Conservation (phyloP, 2,329 filamentous ascomycete genomes). For the Neonectria neomacrospora region DNA sequence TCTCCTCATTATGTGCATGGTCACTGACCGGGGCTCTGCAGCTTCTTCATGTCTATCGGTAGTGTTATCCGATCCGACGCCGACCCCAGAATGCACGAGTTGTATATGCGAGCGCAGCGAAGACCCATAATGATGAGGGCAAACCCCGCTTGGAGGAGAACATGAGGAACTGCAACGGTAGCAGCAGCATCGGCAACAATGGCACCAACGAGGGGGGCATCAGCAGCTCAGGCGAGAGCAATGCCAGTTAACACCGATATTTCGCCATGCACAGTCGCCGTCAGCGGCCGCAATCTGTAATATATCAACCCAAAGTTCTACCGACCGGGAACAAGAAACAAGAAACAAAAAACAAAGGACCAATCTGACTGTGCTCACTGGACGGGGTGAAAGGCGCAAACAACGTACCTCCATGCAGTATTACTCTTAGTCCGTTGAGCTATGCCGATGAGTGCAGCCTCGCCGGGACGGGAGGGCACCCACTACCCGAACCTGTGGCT, state of each 20-base stretch:
- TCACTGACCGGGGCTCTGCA: conserved; percentile 47
- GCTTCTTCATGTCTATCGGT: conserved; percentile 99
- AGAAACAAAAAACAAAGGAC: conserved; percentile 19
- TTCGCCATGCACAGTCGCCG: conserved; percentile 42
- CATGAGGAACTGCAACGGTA: conserved; percentile 30
- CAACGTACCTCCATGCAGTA: neutral
- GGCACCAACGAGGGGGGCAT: conserved; percentile 31
- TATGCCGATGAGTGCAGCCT: conserved; percentile 6
- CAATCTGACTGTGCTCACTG: conserved; percentile 32
- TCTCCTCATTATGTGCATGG: conserved; percentile 10
- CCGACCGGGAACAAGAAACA: conserved; percentile 28
- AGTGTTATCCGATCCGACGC: conserved; percentile 95
- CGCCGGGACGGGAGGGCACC: conserved; percentile 12
- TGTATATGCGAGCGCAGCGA: conserved; percentile 79
- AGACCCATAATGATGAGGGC: conserved; percentile 73
- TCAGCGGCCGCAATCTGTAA: conserved; percentile 43
- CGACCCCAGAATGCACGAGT: conserved; percentile 77
- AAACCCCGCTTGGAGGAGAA: conserved; percentile 52
- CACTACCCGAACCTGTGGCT: conserved; percentile 22
- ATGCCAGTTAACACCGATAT: conserved; percentile 41
- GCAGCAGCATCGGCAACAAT: conserved; percentile 6
- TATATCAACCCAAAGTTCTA: conserved; percentile 42
- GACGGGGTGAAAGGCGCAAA: neutral
- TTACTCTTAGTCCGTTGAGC: neutral
- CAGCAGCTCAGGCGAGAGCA: conserved; percentile 37